Percentiles rank a stretch among this genome's conserved stretches.
Conservation (phyloP, 2,329 filamentous ascomycete genomes). For the Tolypocladium endophyticum region DNA sequence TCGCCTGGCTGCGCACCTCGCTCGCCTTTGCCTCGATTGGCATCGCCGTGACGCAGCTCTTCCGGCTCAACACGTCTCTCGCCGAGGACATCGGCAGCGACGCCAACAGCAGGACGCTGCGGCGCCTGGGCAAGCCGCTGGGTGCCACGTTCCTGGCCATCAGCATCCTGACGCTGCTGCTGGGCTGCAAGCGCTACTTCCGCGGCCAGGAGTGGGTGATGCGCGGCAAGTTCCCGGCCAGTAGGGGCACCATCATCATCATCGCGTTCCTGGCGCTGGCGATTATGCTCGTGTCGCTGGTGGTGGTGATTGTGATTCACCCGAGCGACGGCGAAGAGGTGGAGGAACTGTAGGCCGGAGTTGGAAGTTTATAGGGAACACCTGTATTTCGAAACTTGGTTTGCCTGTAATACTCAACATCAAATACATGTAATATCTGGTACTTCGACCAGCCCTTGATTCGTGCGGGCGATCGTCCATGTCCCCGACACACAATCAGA, state of each 20-base stretch:
- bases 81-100: conserved; percentile 18
- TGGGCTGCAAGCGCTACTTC: conserved; percentile 72
- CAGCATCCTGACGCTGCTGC: conserved; percentile 61
- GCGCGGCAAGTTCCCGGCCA: conserved; percentile 68
- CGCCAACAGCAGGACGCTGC: conserved; percentile 33
- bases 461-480: not conserved
- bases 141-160: conserved; percentile 69
- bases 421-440: not conserved
- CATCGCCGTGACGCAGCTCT: conserved; percentile 74
- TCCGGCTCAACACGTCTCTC: conserved; percentile 66
- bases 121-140: conserved; percentile 60
- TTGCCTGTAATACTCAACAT: not conserved
- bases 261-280: conserved; percentile 55
- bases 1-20: conserved; percentile 76
- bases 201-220: conserved; percentile 73
- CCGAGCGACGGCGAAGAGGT: conserved; percentile 10
- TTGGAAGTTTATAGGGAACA: not conserved
- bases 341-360: not conserved
- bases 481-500: not conserved
- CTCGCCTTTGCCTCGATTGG: conserved; percentile 75
- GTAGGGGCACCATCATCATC: conserved; percentile 62
- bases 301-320: conserved; percentile 49
- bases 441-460: not conserved
- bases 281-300: conserved; percentile 49
- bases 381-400: not conserved